A percentile compares a stretch with the other conserved stretches of the same genome.
Conservation (phyloP, 176 grass and related monocot species). For the Avena eriantha region DNA sequence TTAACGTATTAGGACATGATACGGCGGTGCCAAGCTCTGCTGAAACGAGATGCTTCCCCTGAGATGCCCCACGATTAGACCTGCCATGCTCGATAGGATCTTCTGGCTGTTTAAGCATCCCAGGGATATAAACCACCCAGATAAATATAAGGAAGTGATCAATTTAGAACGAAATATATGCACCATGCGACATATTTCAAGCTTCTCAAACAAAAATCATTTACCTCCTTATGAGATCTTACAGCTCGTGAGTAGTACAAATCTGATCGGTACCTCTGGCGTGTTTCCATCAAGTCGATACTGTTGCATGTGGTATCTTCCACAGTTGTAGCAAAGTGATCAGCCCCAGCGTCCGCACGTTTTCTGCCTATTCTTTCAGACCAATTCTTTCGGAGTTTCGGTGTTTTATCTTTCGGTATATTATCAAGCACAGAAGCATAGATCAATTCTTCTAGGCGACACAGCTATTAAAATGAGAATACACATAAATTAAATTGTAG, state of each 20-base stretch:
- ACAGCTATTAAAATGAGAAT: background rate
- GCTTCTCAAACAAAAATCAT: background rate
- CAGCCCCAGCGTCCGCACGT: background rate
- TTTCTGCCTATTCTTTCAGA: background rate
- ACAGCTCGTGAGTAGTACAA: background rate
- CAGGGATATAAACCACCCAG: background rate
- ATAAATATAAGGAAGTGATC: background rate
- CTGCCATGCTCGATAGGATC: background rate
- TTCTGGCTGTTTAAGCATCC: background rate
- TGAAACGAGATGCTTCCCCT: background rate
- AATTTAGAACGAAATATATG: background rate
- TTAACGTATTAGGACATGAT: background rate
- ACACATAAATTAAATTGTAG: background rate
- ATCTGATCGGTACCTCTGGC: too few species aligned
- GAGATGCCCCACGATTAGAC: background rate
- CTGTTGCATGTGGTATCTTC: background rate
- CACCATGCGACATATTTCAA: background rate
- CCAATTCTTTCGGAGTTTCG: too few species aligned
- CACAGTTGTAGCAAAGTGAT: background rate
- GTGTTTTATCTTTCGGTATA: background rate
- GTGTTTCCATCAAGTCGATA: background rate
- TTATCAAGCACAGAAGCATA: constrained; percentile 6
- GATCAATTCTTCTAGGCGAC: background rate
- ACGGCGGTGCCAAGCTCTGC: background rate
- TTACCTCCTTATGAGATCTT: constrained; percentile 8